These are phyloP conservation scores for Exsudoporus frostii DNA, from an alignment of 768 basidiomycete genomes.

Conservation along the genomic window DNA sequence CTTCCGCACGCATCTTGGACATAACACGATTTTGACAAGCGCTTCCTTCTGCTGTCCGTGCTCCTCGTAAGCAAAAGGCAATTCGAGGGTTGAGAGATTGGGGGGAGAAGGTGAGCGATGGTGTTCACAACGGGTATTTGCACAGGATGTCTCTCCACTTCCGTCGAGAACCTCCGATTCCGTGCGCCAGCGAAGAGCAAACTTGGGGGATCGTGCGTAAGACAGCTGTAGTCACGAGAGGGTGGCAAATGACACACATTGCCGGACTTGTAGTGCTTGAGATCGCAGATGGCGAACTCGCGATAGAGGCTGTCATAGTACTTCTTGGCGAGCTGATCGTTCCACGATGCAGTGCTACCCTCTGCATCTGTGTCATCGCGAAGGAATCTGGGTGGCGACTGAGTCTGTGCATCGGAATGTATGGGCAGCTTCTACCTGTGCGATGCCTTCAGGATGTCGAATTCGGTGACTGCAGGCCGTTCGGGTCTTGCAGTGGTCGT, in stretches of 20 bases:
- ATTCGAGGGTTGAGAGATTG: slow-evolving; percentile 71
- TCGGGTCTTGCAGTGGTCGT: not conserved
- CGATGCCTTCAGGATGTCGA: slow-evolving; percentile 70
- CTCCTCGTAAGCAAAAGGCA: slow-evolving; percentile 89
- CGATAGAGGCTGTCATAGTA: slow-evolving; percentile 88
- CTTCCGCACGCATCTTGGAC: slow-evolving; percentile 74
- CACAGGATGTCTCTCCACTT: slow-evolving; percentile 85
- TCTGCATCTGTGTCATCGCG: slow-evolving; percentile 45
- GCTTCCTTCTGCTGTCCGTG: slow-evolving; percentile 72
- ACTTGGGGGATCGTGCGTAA: slow-evolving; percentile 38
- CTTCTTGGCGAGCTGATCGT: slow-evolving; percentile 82
- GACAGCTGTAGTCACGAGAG: not conserved
- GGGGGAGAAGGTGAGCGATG: slow-evolving; percentile 41
- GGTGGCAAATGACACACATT: slow-evolving; percentile 49
- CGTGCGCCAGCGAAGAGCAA: slow-evolving; percentile 92
- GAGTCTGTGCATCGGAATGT: not conserved
- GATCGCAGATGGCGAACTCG: slow-evolving; percentile 88
- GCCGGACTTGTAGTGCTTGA: slow-evolving; percentile 94
- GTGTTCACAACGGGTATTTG: slow-evolving; percentile 77
- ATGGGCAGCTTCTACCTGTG: slow-evolving; percentile 50
- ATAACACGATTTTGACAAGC: slow-evolving; percentile 89
- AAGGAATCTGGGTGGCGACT: slow-evolving; percentile 56
- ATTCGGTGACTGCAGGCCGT: slow-evolving; percentile 43
- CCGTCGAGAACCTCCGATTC: slow-evolving; percentile 86
- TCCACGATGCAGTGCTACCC: slow-evolving; percentile 50